Base-by-base conservation (phyloP, 2,329 filamentous ascomycete genomes). In the Aureobasidium uvarum region DNA sequence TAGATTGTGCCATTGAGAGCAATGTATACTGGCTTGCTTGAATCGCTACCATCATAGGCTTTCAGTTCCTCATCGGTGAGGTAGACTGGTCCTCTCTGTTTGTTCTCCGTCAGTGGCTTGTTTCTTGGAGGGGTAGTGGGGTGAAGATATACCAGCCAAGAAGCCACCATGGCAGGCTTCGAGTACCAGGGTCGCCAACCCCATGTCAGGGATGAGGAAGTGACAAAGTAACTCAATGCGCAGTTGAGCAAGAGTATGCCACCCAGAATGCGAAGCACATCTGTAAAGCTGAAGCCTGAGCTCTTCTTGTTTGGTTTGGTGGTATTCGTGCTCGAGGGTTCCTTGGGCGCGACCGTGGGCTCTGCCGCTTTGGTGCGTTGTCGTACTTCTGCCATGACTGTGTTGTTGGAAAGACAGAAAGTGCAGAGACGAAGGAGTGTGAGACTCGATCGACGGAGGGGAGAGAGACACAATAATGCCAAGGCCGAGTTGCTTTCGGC, bases 1-100 rank as follows among this genome's bases (percentile, higher is more conserved):
- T 89, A 95, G 78, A 96, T 90, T 66, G 86, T 90, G 73, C 90
- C 89, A 80, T 95, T 94, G 72, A 99, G 87, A 68, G 92, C 92
- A 65, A 99, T 85, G 80, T 96, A 96, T 75, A 98, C 86, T 7
- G 95, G 95, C 67, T 89, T 86, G 8, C 78, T 76, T 11, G 87
- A 81, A 77, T 96, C 87, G 66, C 80, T 84, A 79, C 95, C 96
- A 78, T 96, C 88, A 82, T 90, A 96, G 59, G 80, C 76, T 52
- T 84, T 76, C 56, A 99, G 87, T 76, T 97, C 83, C 23, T 82
- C 81, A 65, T 90, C 89, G 0, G 92, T 96, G 45, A 98, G 83
- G 74, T 84, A 80, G 59, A 90, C 68, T 16, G 91, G 90, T 4
- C 81, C 81, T 68, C 77, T 74, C 81, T 83, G 70, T 54, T 68